phyloP scores from a whole-genome alignment of 148 eudicot genomes.

The Mesembryanthemum crystallinum region DNA sequence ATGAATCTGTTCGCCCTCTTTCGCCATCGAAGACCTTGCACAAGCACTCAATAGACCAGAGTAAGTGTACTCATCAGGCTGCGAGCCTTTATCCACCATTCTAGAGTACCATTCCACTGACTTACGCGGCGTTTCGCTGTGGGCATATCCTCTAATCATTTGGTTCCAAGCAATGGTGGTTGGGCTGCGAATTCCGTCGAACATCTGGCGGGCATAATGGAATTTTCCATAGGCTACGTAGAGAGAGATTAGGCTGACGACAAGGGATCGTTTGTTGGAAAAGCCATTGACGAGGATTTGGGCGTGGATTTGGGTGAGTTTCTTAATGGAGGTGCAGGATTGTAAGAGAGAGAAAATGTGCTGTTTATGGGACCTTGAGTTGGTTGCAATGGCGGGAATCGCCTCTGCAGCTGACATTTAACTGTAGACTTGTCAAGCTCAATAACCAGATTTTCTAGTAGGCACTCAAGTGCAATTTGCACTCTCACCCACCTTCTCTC shows the following conservation, averaged over 20 bases:
- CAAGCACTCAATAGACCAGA: slow-evolving; percentile 43
- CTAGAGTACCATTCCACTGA: slow-evolving; percentile 32
- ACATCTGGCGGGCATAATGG: slow-evolving; percentile 33
- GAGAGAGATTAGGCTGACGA: slow-evolving; percentile 35
- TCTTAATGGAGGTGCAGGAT: slow-evolving; percentile 29
- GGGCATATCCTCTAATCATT: slow-evolving; percentile 42
- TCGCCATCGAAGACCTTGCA: slow-evolving; percentile 33
- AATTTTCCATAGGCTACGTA: slow-evolving; percentile 35
- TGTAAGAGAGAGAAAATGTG: slow-evolving; percentile 44
- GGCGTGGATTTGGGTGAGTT: slow-evolving; percentile 49
- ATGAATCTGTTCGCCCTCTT: slow-evolving; percentile 59
- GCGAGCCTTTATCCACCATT: slow-evolving; percentile 31
- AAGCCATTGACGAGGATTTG: slow-evolving; percentile 50
- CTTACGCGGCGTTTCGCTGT: slow-evolving; percentile 20
- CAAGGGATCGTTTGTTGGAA: slow-evolving; percentile 39
- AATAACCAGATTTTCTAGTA: too few species aligned
- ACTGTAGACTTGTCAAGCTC: too few species aligned
- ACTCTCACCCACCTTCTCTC: too few species aligned
- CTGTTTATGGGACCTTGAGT: slow-evolving; percentile 45
- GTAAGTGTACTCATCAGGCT: slow-evolving; percentile 56
- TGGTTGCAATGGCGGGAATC: slow-evolving; percentile 34
- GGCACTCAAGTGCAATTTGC: too few species aligned
- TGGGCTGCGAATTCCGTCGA: slow-evolving; percentile 40
- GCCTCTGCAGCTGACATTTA: slow-evolving; percentile 33
- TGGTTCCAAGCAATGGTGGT: slow-evolving; percentile 53